Conservation (phyloP, 2,329 filamentous ascomycete genomes). For the Aurifilum marmelostoma region DNA sequence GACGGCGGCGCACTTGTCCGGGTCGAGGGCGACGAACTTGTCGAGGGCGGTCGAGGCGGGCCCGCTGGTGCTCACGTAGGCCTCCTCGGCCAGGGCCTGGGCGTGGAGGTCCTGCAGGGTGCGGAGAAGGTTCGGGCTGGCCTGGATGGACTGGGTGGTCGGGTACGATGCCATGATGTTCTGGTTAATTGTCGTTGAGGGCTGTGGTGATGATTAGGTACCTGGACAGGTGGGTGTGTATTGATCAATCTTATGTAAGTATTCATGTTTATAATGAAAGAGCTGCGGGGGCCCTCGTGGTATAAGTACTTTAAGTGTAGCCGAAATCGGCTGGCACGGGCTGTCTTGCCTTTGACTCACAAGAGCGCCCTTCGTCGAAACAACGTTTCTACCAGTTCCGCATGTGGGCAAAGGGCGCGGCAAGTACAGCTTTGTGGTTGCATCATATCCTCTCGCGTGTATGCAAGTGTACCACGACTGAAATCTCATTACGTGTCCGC, state of each 20-base stretch:
- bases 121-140: slow-evolving; percentile 9
- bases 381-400: neutral
- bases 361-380: neutral
- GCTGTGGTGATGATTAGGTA: no score
- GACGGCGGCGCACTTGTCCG: slow-evolving; percentile 48
- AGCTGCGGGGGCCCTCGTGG: no score
- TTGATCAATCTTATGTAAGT: no score
- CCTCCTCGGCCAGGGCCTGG: slow-evolving; percentile 1
- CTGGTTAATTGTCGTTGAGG: no score
- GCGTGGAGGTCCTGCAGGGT: slow-evolving; percentile 1
- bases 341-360: neutral
- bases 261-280: no score
- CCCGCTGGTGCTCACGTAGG: slow-evolving; percentile 4
- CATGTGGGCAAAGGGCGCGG: neutral
- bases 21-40: slow-evolving; percentile 51
- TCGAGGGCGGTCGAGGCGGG: slow-evolving; percentile 33
- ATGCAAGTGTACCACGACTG: neutral
- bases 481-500: neutral
- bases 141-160: neutral
- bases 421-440: neutral
- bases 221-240: neutral
- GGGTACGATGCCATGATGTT: neutral
- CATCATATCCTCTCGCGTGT: neutral
- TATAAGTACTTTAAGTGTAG: no score
- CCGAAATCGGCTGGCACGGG: neutral